Evolutionary conservation across 2,329 filamentous ascomycete genomes (phyloP).

Genomic region (Onygenales sp.): DNA sequence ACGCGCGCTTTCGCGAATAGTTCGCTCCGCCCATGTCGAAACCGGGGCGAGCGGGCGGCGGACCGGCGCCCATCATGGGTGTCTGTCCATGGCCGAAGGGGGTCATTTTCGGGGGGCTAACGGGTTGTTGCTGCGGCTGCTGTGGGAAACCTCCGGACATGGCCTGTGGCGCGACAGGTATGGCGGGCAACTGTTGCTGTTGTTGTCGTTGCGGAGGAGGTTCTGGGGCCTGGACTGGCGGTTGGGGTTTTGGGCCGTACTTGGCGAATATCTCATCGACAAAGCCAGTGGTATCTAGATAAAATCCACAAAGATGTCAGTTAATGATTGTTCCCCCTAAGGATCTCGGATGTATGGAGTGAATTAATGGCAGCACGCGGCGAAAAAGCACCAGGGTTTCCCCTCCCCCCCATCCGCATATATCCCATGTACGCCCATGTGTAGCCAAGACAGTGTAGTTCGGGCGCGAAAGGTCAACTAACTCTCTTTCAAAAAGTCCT

Average conservation of each 20-base stretch:
- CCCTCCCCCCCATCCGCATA: too few species aligned
- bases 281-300: constrained; percentile 41
- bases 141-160: neutral
- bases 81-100: constrained; percentile 10
- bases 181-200: neutral
- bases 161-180: too few species aligned
- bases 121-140: constrained; percentile 3
- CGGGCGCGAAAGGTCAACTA: constrained; percentile 12
- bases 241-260: constrained; percentile 37
- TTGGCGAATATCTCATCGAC: constrained; percentile 48
- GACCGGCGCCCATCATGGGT: neutral
- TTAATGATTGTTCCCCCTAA: too few species aligned
- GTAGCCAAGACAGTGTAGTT: neutral
- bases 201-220: neutral
- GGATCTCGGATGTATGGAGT: neutral
- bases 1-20: constrained; percentile 43
- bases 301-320: neutral
- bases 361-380: neutral
- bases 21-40: constrained; percentile 14
- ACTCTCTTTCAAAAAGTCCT: constrained; percentile 50
- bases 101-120: constrained; percentile 13
- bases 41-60: constrained; percentile 5
- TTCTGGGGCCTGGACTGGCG: constrained; percentile 10
- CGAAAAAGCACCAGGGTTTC: too few species aligned
- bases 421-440: too few species aligned